Base-by-base conservation (phyloP, 805 yeast genomes). In the Barnettozyma populi region DNA sequence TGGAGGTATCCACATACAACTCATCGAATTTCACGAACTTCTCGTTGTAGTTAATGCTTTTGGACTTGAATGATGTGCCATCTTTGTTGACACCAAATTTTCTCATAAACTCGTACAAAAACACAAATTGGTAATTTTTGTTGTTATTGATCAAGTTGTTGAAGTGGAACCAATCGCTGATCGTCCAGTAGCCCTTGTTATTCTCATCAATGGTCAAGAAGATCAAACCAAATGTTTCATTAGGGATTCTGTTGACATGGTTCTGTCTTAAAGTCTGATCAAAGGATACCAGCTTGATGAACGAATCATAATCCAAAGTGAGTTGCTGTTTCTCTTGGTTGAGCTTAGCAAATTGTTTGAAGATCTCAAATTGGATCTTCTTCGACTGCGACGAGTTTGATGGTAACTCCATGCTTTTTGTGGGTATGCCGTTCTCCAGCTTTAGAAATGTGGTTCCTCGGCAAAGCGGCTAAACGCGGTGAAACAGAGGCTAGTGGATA, bases 181-280 rank as follows among this genome's bases (percentile, higher is more conserved):
- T 70, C 24, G 78, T 74, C 43, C 88, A 72, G 50, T 74, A 81
- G 7, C 97, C 97, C 54, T 79, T 78, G 47, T 74, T 71, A 36
- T 75, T 72, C 49, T 78, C 78, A 67, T 92, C 98, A 14, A 96
- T 88, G 24, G 89, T 80, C 48, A 85, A 72, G 62, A 86, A 92
- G 43, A 92, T 79, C 51, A 90, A 74, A 6, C 85, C 86, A 63
- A 79, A 80, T 4, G 85, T 75, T 53, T 80, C 73, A 11, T 78
- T 68, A 14, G 81, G 74, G 45, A 82, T 73, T 54, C 73, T 73
- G 53, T 75, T 74, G 55, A 49, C 38, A 9, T 49, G 46, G 25
- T 45, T 45, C 77, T 73, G 59, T 76, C 75, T 43, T 61, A 68
- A 0, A 65, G 52, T 60, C 48, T 68, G 71, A 45, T 68, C 70